A percentile compares a stretch with the other conserved stretches of the same genome.
phyloP scores from a whole-genome alignment of 2,329 filamentous ascomycete genomes.

The Trichoderma afroharzianum region DNA sequence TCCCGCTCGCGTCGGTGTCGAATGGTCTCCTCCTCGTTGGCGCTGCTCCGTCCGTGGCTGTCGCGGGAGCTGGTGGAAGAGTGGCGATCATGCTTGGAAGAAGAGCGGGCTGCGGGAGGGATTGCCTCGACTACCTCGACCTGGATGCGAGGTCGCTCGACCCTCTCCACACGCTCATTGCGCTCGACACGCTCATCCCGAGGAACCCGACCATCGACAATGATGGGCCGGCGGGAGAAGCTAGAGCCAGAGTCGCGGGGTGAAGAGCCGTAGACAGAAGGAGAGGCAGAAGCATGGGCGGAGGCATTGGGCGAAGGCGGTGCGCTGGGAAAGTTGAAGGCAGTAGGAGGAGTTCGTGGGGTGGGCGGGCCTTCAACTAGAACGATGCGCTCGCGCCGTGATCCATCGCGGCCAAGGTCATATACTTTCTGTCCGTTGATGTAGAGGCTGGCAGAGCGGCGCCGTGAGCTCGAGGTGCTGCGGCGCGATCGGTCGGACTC shows the following conservation, averaged over 20 bases:
- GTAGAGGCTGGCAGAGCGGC: slow-evolving; percentile 35
- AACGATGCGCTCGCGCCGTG: slow-evolving; percentile 41
- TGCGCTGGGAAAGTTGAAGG: slow-evolving; percentile 37
- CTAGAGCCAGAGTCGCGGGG: slow-evolving; percentile 21
- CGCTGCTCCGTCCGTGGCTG: slow-evolving; percentile 30
- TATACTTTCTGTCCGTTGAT: slow-evolving; percentile 36
- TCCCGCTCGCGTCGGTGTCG: slow-evolving; percentile 26
- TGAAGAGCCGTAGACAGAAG: slow-evolving; percentile 23
- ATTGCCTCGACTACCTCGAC: slow-evolving; percentile 36
- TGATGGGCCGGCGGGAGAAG: slow-evolving; percentile 32
- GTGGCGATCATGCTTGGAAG: slow-evolving; percentile 33
- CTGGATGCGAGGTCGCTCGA: slow-evolving; percentile 28
- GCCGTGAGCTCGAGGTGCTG: slow-evolving; percentile 32
- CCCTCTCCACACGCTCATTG: neutral
- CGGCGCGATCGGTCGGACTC: slow-evolving; percentile 35
- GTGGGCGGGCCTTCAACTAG: slow-evolving; percentile 45
- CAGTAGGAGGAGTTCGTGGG: slow-evolving; percentile 45
- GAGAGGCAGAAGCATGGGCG: slow-evolving; percentile 25
- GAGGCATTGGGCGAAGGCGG: slow-evolving; percentile 38
- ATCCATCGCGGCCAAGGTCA: slow-evolving; percentile 31
- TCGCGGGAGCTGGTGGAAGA: slow-evolving; percentile 36
- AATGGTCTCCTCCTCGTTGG: slow-evolving; percentile 27
- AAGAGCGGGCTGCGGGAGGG: slow-evolving; percentile 21
- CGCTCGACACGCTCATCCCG: slow-evolving; percentile 20
- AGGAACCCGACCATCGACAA: slow-evolving; percentile 36